Evolutionary conservation across 164 flowering plant species (phyloP).

Genomic region (Sedum album): DNA sequence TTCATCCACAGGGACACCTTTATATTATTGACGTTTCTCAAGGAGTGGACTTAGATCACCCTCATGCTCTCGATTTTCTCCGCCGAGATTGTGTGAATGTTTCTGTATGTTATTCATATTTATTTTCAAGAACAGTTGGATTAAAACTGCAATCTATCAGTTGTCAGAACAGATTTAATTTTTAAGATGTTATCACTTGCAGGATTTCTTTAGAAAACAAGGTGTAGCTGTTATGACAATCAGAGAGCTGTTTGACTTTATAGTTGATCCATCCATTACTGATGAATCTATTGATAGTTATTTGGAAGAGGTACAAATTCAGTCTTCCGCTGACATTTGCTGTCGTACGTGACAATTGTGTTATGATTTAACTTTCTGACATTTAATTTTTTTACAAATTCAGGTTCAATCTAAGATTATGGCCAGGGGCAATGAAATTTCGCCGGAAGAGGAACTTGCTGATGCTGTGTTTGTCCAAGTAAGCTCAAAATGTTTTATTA

Average conservation of each 20-base stretch:
- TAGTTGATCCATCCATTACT: slow-evolving; percentile 70
- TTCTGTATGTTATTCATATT: slow-evolving; percentile 48
- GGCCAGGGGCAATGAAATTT: slow-evolving; percentile 50
- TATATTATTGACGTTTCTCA: slow-evolving; percentile 96
- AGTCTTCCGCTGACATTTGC: background rate
- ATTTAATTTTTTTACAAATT: slow-evolving; percentile 8
- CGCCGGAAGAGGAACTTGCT: slow-evolving; percentile 83
- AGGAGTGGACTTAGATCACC: slow-evolving; percentile 96
- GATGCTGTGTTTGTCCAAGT: slow-evolving; percentile 91
- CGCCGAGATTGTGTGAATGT: slow-evolving; percentile 88
- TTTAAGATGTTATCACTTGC: slow-evolving; percentile 19
- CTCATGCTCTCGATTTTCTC: slow-evolving; percentile 84
- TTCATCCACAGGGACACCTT: slow-evolving; percentile 53
- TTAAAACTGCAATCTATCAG: background rate
- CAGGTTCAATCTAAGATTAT: slow-evolving; percentile 73
- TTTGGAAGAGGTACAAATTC: slow-evolving; percentile 61
- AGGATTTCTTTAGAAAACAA: slow-evolving; percentile 87
- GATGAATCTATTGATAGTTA: slow-evolving; percentile 80
- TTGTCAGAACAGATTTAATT: background rate
- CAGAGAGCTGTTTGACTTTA: slow-evolving; percentile 89
- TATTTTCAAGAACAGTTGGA: background rate
- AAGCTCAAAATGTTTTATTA: background rate
- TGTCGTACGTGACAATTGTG: background rate
- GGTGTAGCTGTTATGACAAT: slow-evolving; percentile 94
- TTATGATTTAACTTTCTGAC: background rate